Conservation (phyloP, 2,329 filamentous ascomycete species). For the Nigrospora sphaerica region DNA sequence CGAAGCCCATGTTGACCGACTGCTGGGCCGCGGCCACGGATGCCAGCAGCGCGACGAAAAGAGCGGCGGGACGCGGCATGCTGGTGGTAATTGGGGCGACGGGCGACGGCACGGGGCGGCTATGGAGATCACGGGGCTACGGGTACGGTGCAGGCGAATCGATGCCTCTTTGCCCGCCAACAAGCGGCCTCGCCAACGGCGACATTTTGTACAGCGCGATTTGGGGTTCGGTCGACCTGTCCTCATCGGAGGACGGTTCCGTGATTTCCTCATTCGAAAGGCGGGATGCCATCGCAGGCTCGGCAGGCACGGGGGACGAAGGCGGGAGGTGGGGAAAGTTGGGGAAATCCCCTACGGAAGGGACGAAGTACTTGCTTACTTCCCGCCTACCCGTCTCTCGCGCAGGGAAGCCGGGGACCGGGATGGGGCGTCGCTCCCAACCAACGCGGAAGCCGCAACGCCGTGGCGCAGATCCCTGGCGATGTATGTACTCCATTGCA, state of each 20-base stretch:
- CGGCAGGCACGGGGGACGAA: too few relatives aligned
- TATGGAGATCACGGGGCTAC: not conserved
- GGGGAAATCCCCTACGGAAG: too few relatives aligned
- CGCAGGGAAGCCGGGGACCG: too few relatives aligned
- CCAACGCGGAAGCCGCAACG: too few relatives aligned
- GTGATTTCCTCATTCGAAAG: not conserved
- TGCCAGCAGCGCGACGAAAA: not conserved
- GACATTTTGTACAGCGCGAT: not conserved
- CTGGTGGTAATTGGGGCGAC: not conserved
- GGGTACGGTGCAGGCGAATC: not conserved
- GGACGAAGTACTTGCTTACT: too few relatives aligned
- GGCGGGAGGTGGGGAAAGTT: too few relatives aligned
- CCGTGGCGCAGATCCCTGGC: too few relatives aligned
- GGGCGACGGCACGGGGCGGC: not conserved
- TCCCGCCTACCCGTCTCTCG: too few relatives aligned
- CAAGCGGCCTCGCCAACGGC: not conserved
- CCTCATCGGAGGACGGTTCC: conserved; percentile 1
- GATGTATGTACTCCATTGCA: too few relatives aligned
- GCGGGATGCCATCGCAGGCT: too few relatives aligned
- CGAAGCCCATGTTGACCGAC: not conserved
- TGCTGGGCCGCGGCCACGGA: not conserved
- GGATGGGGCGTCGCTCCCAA: too few relatives aligned
- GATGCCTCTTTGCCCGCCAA: not conserved
- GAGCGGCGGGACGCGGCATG: not conserved
- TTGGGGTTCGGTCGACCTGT: not conserved